A percentile compares a stretch with the other conserved stretches of the same genome.
These are phyloP conservation scores for Prunus fruticosa DNA, from an alignment of 306 rosid genomes.

Conservation along the genomic window DNA sequence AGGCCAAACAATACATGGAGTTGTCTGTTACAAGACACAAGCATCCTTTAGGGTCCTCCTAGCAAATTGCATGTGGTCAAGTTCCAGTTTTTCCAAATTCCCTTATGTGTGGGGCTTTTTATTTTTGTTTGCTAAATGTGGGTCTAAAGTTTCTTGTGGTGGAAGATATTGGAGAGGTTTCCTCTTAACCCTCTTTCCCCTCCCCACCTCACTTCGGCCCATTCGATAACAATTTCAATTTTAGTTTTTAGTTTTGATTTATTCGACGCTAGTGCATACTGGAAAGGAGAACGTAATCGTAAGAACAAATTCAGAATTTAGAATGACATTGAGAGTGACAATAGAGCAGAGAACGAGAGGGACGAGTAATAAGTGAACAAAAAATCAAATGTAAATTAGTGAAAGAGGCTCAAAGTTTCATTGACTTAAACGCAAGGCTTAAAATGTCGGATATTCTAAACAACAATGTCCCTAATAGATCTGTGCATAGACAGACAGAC, in stretches of 20 bases:
- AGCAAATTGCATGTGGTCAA: conserved; percentile 2
- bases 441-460: neutral
- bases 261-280: too few relatives aligned
- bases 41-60: neutral
- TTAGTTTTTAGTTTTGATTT: too few relatives aligned
- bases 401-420: neutral
- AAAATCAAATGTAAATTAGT: neutral
- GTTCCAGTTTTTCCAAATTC: neutral
- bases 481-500: neutral
- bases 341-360: rapidly evolving
- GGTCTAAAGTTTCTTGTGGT: neutral
- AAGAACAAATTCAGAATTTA: too few relatives aligned
- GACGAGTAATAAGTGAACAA: too few relatives aligned
- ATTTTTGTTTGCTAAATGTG: neutral
- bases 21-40: conserved; percentile 18
- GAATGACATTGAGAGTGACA: too few relatives aligned
- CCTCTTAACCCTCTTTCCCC: neutral
- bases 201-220: neutral
- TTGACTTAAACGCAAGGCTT: neutral
- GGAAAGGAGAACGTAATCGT: too few relatives aligned
- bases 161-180: neutral
- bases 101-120: neutral
- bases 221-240: too few relatives aligned
- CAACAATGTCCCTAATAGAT: neutral
- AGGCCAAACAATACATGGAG: conserved; percentile 9